phyloP scores from a whole-genome alignment of 345 rosid species.

The Gossypium stocksii region DNA sequence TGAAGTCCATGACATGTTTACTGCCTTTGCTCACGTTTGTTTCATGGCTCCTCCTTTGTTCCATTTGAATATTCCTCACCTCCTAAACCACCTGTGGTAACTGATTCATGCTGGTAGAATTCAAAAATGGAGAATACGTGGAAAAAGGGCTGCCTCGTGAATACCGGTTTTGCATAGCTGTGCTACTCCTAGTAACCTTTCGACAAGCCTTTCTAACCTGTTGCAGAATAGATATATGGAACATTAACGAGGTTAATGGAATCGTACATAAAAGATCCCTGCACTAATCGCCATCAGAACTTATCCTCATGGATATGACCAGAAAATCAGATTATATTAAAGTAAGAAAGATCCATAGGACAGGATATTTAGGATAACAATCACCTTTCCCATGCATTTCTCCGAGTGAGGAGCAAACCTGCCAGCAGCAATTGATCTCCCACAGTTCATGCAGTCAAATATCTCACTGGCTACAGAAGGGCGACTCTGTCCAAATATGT shows the following conservation, averaged over 20 bases:
- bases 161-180: conserved; percentile 60
- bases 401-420: conserved; percentile 94
- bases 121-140: conserved; percentile 45
- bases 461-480: conserved; percentile 79
- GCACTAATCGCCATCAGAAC: neutral
- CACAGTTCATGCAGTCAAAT: conserved; percentile 93
- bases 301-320: conserved; percentile 8
- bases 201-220: conserved; percentile 90
- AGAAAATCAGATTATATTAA: neutral
- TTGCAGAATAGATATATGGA: conserved; percentile 3
- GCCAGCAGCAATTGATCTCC: conserved; percentile 79
- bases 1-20: neutral
- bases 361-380: neutral
- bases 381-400: conserved; percentile 99
- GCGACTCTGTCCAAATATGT: conserved; percentile 87
- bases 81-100: conserved; percentile 45
- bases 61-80: conserved; percentile 60
- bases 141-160: conserved; percentile 57
- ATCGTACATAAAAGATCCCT: neutral
- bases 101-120: conserved; percentile 43
- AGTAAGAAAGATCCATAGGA: neutral
- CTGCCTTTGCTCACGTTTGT: conserved; percentile 9
- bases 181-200: conserved; percentile 67
- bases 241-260: neutral
- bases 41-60: conserved; percentile 40